Evolutionary conservation across 2,329 filamentous ascomycete species (phyloP), one percentile per base, ranked within the genome.

Genomic region (Pseudogymnoascus sp.): DNA sequence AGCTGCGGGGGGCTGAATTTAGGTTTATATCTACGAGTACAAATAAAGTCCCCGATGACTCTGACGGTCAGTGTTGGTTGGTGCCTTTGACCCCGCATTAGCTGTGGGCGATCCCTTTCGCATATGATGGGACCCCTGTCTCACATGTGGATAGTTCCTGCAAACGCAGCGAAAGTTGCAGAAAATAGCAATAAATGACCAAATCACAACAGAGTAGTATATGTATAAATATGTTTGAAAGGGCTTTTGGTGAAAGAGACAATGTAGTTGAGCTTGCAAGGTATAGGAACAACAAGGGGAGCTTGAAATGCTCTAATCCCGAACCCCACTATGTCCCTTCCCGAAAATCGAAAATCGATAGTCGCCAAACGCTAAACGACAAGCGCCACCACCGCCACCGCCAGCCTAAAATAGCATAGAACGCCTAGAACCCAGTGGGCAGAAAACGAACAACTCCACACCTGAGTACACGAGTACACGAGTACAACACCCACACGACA

Each of bases 41-140:
- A 54, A 50, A 33, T 54, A 33, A n/a, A 54, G 44, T 54, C 17
- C 9, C 44, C 44, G 44, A 17, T 54, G 44, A 54, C 44, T 54
- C 44, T 8, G n/a, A 10, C 44, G 26, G 44, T 5, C 44, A 54
- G 17, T 29, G 17, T 10, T 6, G 8, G 26, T 54, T 6, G 8
- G 26, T 54, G 44, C n/a, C 29, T 33, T 33, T 3, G 44, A 54
- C n/a, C 44, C 44, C 26, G n/a, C 44, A 54, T 31, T 54, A 54
- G 44, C 26, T 54, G 11, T 33, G 26, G 26, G 26, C 8, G 13
- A 17, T 31, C 11, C 44, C 2, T 9, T 33, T 54, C n/a, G 44
- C 44, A 29, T 17, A 33, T 33, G 29, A 17, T 15, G 29, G n/a
- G 26, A 31, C 26, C 44, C 44, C 26, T 54, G 44, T 17, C 26